Percentiles rank a stretch among this genome's conserved stretches.
Evolutionary conservation across 345 rosid genomes (phyloP).

Genomic region (Lumnitzera racemosa): DNA sequence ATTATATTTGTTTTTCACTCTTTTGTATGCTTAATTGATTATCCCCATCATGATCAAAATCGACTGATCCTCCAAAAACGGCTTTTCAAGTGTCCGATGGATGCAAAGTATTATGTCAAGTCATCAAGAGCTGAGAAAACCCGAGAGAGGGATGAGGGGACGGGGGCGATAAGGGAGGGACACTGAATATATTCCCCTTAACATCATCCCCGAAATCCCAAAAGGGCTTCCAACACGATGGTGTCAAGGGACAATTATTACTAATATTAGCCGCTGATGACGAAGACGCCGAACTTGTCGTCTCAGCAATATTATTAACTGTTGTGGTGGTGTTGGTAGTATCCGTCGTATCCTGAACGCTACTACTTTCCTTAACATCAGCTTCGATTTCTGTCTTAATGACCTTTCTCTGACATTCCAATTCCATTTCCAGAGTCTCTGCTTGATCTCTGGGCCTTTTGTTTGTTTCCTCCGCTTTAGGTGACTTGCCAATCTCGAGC

Average conservation of each 20-base stretch:
- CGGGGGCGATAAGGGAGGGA: constrained; percentile 81
- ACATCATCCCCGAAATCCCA: constrained; percentile 55
- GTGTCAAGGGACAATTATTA: constrained; percentile 52
- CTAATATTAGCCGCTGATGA: no score
- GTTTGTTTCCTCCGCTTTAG: constrained; percentile 18
- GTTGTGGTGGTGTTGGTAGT: no score
- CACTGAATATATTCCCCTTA: constrained; percentile 42
- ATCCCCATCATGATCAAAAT: no score
- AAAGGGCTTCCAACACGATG: constrained; percentile 83
- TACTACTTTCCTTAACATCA: constrained; percentile 5
- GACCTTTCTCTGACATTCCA: background rate
- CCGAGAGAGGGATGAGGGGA: constrained; percentile 52
- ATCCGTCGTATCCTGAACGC: no score
- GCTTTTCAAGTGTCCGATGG: no score
- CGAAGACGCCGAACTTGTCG: no score
- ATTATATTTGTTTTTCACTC: no score
- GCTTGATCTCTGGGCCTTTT: constrained; percentile 28
- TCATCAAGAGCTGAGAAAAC: constrained; percentile 29
- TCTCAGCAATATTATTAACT: no score
- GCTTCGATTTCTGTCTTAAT: constrained; percentile 16
- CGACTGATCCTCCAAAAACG: no score
- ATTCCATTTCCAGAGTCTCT: constrained; percentile 5
- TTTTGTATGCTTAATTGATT: no score
- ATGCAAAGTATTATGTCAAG: constrained; percentile 7
- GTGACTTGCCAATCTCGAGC: constrained; percentile 44